Percentiles rank a stretch among this genome's conserved stretches.
Conservation (phyloP, 352 stramenopile species). For the Pythium volutum region DNA sequence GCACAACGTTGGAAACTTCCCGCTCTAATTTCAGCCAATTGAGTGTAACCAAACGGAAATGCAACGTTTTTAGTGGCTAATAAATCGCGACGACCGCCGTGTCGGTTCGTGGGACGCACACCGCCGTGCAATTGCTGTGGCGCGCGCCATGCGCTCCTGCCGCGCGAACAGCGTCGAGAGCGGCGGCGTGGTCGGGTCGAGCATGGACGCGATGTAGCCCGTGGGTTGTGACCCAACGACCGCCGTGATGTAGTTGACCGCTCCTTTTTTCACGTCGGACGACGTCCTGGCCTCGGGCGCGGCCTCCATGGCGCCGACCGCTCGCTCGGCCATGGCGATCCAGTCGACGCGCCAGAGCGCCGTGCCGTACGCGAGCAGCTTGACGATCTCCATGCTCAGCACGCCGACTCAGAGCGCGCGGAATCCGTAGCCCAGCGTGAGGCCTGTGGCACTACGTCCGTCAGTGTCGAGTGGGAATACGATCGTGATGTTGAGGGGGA, state of each 20-base stretch:
- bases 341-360: conserved; percentile 46
- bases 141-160: conserved; percentile 27
- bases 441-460: conserved; percentile 11
- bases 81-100: conserved; percentile 6
- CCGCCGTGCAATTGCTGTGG: conserved; percentile 21
- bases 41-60: background rate
- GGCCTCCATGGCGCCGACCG: conserved; percentile 44
- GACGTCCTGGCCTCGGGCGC: conserved; percentile 32
- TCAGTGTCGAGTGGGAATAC: background rate
- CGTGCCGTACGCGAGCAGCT: conserved; percentile 46
- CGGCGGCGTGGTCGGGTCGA: conserved; percentile 39
- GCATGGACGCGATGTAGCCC: conserved; percentile 43
- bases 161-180: conserved; percentile 40
- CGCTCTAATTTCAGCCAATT: conserved; percentile 16
- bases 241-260: conserved; percentile 60
- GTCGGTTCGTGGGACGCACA: conserved; percentile 24
- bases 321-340: conserved; percentile 40
- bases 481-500: background rate
- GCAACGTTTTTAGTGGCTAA: conserved; percentile 18
- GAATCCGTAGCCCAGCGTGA: conserved; percentile 57
- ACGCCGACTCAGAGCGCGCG: conserved; percentile 60
- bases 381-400: conserved; percentile 65
- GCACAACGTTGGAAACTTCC: background rate
- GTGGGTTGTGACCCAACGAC: conserved; percentile 59
- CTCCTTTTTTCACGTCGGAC: conserved; percentile 42